Evolutionary conservation across 2,329 filamentous ascomycete genomes (phyloP).

Genomic region (Paracoccidioides lutzii): DNA sequence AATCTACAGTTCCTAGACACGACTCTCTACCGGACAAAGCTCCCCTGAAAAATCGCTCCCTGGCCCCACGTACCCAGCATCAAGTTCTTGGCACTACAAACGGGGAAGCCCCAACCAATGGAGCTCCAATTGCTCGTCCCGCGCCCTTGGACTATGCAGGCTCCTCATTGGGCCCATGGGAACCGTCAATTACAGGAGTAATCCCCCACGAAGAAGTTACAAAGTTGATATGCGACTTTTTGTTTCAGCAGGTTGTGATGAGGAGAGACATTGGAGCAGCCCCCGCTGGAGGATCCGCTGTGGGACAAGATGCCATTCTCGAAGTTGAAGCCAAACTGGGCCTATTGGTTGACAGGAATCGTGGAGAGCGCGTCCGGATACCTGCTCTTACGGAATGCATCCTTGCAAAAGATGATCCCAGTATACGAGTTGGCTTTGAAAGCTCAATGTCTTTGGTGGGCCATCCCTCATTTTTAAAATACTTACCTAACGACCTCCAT

Average conservation of each 20-base stretch:
- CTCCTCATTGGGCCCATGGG: slow-evolving; percentile 31
- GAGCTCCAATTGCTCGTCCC: slow-evolving; percentile 12
- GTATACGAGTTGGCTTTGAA: slow-evolving; percentile 53
- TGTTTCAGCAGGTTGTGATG: slow-evolving; percentile 58
- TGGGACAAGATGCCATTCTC: slow-evolving; percentile 55
- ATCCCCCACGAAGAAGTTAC: slow-evolving; percentile 62
- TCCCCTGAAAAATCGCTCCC: slow-evolving; percentile 2
- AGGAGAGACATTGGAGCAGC: slow-evolving; percentile 49
- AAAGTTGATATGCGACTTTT: slow-evolving; percentile 66
- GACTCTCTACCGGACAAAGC: slow-evolving; percentile 13
- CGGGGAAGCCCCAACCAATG: slow-evolving; percentile 19
- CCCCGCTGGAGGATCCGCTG: slow-evolving; percentile 43
- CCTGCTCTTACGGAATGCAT: slow-evolving; percentile 59
- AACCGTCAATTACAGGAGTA: slow-evolving; percentile 53
- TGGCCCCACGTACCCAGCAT: slow-evolving; percentile 6
- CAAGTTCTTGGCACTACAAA: slow-evolving; percentile 13
- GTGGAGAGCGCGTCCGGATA: slow-evolving; percentile 54
- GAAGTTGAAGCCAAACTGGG: slow-evolving; percentile 95
- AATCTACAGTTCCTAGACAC: slow-evolving; percentile 19
- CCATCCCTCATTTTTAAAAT: slow-evolving; percentile 6
- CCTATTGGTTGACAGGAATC: slow-evolving; percentile 60
- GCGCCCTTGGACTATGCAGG: slow-evolving; percentile 13
- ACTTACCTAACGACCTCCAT: not conserved
- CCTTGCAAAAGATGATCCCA: slow-evolving; percentile 43
- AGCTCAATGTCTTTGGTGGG: slow-evolving; percentile 83